Evolutionary conservation across 1,139 yeast genomes (phyloP).

Genomic region (Debaryomyces sp.): DNA sequence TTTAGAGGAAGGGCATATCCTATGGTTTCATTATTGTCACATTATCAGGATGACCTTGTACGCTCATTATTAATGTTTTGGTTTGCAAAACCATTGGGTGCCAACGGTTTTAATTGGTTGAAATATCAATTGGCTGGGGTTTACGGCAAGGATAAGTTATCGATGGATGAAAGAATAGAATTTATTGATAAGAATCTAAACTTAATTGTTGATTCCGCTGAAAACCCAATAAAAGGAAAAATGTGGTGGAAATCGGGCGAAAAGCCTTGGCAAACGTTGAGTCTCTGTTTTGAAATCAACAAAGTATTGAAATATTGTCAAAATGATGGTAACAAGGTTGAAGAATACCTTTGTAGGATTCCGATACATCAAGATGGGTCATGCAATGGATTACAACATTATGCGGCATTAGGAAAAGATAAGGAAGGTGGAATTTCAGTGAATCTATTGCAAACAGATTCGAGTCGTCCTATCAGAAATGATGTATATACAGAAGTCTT

Average conservation of each 20-base stretch:
- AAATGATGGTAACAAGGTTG: conserved; percentile 19
- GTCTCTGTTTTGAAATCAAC: conserved; percentile 38
- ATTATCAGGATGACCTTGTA: conserved; percentile 40
- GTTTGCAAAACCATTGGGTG: conserved; percentile 40
- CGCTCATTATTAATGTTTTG: conserved; percentile 43
- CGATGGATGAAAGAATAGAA: conserved; percentile 24
- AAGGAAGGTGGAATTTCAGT: conserved; percentile 41
- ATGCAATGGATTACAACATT: conserved; percentile 52
- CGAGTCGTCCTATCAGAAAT: conserved; percentile 19
- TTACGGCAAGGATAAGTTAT: conserved; percentile 34
- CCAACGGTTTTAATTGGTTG: conserved; percentile 40
- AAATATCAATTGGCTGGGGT: conserved; percentile 44
- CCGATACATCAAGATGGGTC: conserved; percentile 52
- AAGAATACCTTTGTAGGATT: conserved; percentile 32
- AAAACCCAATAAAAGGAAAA: conserved; percentile 25
- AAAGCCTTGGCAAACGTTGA: conserved; percentile 44
- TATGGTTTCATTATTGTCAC: conserved; percentile 36
- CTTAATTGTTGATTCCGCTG: conserved; percentile 30
- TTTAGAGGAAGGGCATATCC: conserved; percentile 50
- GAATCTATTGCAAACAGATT: conserved; percentile 30
- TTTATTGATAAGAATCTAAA: conserved; percentile 30
- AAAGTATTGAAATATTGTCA: conserved; percentile 20
- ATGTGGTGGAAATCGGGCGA: conserved; percentile 46
- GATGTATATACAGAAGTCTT: conserved; percentile 43
- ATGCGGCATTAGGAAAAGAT: conserved; percentile 47